Percentiles rank a stretch among this genome's conserved stretches.
phyloP scores from a whole-genome alignment of 331 rosid genomes.

The Quercus lobata region DNA sequence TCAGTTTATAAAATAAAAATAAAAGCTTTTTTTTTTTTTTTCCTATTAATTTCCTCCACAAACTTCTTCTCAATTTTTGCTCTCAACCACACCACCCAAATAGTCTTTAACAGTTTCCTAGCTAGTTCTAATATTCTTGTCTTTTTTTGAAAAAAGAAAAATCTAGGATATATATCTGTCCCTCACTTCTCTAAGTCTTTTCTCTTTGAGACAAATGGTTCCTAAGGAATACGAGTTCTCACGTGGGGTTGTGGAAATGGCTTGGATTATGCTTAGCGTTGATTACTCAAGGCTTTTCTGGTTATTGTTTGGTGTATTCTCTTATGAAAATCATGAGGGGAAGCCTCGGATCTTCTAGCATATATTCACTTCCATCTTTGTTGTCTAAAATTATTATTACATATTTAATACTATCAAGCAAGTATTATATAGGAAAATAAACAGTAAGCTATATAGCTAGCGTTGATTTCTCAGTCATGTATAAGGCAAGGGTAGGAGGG shows the following conservation, averaged over 20 bases:
- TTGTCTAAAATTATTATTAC: not conserved
- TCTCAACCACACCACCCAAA: not conserved
- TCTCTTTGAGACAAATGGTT: constrained; percentile 38
- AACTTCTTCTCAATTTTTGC: constrained; percentile 6
- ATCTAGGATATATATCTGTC: constrained; percentile 1
- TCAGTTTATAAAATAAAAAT: constrained; percentile 7
- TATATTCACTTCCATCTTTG: not conserved
- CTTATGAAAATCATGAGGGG: constrained; percentile 71
- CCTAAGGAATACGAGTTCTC: constrained; percentile 31
- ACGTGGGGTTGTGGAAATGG: constrained; percentile 46
- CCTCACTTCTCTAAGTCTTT: not conserved
- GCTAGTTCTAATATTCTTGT: not conserved
- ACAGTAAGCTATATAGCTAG: not conserved
- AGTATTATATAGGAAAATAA: not conserved
- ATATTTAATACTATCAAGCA: not conserved
- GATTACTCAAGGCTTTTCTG: constrained; percentile 69
- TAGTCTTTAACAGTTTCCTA: not conserved
- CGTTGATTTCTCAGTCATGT: constrained; percentile 26
- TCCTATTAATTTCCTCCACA: constrained; percentile 26
- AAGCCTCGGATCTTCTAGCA: constrained; percentile 88
- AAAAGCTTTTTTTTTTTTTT: not conserved
- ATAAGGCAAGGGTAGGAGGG: constrained; percentile 38
- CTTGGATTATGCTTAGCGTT: constrained; percentile 51
- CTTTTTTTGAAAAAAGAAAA: not conserved
- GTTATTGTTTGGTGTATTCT: constrained; percentile 57